Percentiles rank a stretch among this genome's conserved stretches.
phyloP scores from a whole-genome alignment of 495 filamentous ascomycete species.

The Barbatosphaeria neglecta region DNA sequence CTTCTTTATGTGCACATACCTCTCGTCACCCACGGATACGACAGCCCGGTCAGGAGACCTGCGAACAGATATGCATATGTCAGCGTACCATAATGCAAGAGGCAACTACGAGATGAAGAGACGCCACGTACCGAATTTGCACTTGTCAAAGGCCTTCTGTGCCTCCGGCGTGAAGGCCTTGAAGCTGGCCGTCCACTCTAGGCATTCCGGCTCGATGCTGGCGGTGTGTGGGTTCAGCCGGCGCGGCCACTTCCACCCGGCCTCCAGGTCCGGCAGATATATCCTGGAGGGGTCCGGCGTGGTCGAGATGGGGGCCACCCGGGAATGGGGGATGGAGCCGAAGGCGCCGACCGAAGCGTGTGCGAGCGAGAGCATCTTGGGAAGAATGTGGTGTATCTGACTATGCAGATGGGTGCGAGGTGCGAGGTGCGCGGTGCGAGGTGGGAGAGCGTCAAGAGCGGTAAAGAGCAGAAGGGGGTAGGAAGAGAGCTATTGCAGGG shows the following conservation, averaged over 20 bases:
- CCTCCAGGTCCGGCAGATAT: neutral
- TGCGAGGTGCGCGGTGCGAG: no score
- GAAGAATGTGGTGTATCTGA: no score
- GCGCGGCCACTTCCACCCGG: neutral
- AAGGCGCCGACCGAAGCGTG: no score
- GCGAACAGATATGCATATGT: neutral
- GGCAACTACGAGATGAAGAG: neutral
- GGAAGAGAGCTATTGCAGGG: no score
- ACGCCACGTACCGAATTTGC: neutral
- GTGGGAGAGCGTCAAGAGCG: no score
- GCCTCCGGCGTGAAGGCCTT: neutral
- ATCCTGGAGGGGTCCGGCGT: neutral
- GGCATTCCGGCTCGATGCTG: neutral
- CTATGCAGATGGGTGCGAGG: no score
- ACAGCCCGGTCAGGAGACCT: neutral
- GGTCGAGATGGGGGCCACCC: neutral
- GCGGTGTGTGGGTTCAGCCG: neutral
- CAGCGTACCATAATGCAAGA: neutral
- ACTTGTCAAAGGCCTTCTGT: neutral
- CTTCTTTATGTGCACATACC: neutral
- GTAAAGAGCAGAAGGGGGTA: no score
- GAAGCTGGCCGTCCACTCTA: neutral
- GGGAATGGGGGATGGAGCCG: neutral
- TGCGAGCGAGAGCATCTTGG: neutral
- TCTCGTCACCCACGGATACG: neutral